A percentile compares a stretch with the other conserved stretches of the same genome.
Evolutionary conservation across 306 rosid species (phyloP).

Genomic region (Ammopiptanthus mongolicus): DNA sequence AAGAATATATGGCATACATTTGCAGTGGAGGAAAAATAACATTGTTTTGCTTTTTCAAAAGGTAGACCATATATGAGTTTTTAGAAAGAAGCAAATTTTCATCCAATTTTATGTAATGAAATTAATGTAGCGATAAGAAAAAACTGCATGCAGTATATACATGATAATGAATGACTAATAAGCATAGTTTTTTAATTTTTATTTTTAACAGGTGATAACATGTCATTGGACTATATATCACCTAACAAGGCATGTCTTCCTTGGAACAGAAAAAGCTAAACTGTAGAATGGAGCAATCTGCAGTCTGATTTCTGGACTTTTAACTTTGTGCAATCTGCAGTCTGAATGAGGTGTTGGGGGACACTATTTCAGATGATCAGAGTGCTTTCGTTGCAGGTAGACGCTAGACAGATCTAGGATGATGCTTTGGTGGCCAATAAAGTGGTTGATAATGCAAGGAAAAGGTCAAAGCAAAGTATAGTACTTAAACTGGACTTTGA

Average conservation of each 20-base stretch:
- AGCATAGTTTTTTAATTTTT: no score
- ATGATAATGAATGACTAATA: background rate
- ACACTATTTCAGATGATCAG: background rate
- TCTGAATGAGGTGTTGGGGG: no score
- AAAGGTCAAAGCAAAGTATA: background rate
- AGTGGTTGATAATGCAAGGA: background rate
- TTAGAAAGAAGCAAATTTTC: background rate
- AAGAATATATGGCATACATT: constrained; percentile 14
- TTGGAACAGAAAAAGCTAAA: no score
- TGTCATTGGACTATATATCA: background rate
- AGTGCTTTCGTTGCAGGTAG: background rate
- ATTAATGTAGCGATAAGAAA: background rate
- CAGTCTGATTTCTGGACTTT: no score
- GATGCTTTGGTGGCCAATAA: background rate
- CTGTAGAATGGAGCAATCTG: no score
- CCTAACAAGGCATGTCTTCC: background rate
- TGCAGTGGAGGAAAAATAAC: background rate
- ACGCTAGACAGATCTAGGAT: background rate
- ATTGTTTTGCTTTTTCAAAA: background rate
- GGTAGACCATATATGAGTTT: background rate
- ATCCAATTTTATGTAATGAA: constrained; percentile 2
- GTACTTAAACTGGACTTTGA: background rate
- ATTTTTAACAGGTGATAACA: no score
- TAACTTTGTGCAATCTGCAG: no score
- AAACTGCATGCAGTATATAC: background rate